Conservation (phyloP, 441 rosid species). For the Populus hybrid region DNA sequence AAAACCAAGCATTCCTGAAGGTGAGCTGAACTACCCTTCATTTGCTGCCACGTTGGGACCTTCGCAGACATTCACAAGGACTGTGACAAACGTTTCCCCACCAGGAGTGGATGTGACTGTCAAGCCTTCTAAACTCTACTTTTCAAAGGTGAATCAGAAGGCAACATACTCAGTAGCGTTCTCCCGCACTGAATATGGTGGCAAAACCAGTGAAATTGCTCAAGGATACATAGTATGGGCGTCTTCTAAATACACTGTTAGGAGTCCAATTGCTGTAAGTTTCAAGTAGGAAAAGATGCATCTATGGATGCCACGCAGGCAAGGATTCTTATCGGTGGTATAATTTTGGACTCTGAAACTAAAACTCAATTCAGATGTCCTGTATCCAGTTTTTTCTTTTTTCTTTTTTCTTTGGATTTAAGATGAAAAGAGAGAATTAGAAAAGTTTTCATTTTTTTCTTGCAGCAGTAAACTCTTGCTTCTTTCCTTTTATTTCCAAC, state of each 20-base stretch:
- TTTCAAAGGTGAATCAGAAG: slow-evolving; percentile 34
- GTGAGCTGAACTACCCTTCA: slow-evolving; percentile 51
- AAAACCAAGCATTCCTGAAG: slow-evolving; percentile 15
- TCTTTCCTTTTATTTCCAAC: no score
- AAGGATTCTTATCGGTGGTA: neutral
- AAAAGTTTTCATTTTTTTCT: no score
- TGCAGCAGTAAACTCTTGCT: no score
- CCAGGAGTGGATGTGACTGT: slow-evolving; percentile 40
- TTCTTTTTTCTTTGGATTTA: no score
- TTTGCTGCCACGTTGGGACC: slow-evolving; percentile 38
- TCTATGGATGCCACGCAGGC: neutral
- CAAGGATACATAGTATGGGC: slow-evolving; percentile 41
- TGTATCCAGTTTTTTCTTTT: no score
- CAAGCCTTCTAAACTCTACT: slow-evolving; percentile 29
- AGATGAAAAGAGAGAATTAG: no score
- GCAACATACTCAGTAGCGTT: slow-evolving; percentile 37
- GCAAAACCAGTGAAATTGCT: slow-evolving; percentile 9
- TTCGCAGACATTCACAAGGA: slow-evolving; percentile 33
- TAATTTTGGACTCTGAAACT: no score
- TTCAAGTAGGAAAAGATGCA: slow-evolving; percentile 20
- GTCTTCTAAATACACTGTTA: slow-evolving; percentile 29
- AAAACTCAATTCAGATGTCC: no score
- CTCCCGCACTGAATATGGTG: slow-evolving; percentile 9
- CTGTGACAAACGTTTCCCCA: slow-evolving; percentile 42
- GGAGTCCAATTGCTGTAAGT: slow-evolving; percentile 40